Percentiles rank a stretch among this genome's conserved stretches.
Evolutionary conservation across 352 stramenopile genomes (phyloP).

Genomic region (Nothophytophthora sp.): DNA sequence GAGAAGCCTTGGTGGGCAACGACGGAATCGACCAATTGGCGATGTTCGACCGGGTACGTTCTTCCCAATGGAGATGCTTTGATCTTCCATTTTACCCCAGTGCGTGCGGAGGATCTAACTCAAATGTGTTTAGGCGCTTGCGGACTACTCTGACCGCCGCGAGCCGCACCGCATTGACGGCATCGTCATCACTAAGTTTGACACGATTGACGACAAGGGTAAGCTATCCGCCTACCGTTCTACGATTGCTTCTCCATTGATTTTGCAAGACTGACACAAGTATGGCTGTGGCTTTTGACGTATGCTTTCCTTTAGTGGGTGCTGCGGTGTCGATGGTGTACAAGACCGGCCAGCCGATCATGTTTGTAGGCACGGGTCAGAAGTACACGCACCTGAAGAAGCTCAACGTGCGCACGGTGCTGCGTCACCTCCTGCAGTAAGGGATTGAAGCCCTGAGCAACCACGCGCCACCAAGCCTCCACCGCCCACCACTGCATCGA

Average conservation of each 20-base stretch:
- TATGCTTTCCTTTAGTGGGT: slow-evolving; percentile 81
- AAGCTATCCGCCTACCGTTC: slow-evolving; percentile 8
- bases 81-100: neutral
- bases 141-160: slow-evolving; percentile 87
- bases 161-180: slow-evolving; percentile 95
- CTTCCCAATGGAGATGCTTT: too few species aligned
- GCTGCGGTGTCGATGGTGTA: slow-evolving; percentile 99
- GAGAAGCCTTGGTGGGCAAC: slow-evolving; percentile 98
- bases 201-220: slow-evolving; percentile 99
- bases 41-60: slow-evolving; percentile 92
- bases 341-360: slow-evolving; percentile 98
- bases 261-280: slow-evolving; percentile 6
- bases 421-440: slow-evolving; percentile 95
- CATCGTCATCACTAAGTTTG: slow-evolving; percentile 99
- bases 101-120: too few species aligned
- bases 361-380: slow-evolving; percentile 99
- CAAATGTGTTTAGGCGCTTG: slow-evolving; percentile 58
- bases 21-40: slow-evolving; percentile 98
- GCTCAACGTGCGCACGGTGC: slow-evolving; percentile 95
- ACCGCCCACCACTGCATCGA: neutral
- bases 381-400: slow-evolving; percentile 99
- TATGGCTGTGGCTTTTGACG: neutral
- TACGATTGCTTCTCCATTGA: neutral
- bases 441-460: too few species aligned
- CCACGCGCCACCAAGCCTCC: too few species aligned